Evolutionary conservation across 2,329 filamentous ascomycete species (phyloP).

Genomic region (Verticillium zaregamsianum): DNA sequence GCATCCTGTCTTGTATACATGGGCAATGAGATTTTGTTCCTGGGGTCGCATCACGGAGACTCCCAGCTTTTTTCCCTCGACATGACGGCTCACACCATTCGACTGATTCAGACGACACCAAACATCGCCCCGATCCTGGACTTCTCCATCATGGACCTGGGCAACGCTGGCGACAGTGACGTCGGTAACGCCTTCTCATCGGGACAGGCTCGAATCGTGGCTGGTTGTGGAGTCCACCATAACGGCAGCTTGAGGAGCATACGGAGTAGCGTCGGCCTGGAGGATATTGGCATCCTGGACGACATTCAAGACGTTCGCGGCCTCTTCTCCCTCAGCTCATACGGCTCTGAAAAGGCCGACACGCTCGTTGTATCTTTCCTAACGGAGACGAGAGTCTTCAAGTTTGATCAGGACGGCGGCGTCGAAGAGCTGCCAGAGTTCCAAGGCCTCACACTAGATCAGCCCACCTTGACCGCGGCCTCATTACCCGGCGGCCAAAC

Average conservation of each 20-base stretch:
- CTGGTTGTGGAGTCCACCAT: constrained; percentile 84
- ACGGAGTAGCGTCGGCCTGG: constrained; percentile 86
- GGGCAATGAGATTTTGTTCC: constrained; percentile 67
- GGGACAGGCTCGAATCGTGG: constrained; percentile 88
- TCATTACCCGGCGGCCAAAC: constrained; percentile 33
- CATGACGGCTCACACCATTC: constrained; percentile 38
- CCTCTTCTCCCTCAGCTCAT: constrained; percentile 63
- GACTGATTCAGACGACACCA: constrained; percentile 68
- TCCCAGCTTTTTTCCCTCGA: constrained; percentile 72
- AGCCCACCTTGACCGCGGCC: constrained; percentile 68
- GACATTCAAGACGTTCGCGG: constrained; percentile 72
- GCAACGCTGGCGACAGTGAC: constrained; percentile 73
- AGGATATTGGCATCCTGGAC: constrained; percentile 78
- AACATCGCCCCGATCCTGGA: constrained; percentile 93
- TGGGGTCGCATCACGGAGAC: constrained; percentile 90
- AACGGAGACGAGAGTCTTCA: constrained; percentile 78
- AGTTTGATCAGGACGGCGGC: constrained; percentile 67
- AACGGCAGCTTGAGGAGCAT: constrained; percentile 88
- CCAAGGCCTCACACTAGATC: constrained; percentile 62
- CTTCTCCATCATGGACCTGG: constrained; percentile 95
- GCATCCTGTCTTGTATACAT: constrained; percentile 78
- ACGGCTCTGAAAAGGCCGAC: constrained; percentile 51
- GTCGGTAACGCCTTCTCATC: constrained; percentile 86
- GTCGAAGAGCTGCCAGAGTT: constrained; percentile 85
- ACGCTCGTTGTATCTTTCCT: constrained; percentile 77